Percentiles rank a stretch among this genome's conserved stretches.
These are phyloP conservation scores for Theileria orientalis DNA, from an alignment of 169 alveolate genomes.

Conservation along the genomic window DNA sequence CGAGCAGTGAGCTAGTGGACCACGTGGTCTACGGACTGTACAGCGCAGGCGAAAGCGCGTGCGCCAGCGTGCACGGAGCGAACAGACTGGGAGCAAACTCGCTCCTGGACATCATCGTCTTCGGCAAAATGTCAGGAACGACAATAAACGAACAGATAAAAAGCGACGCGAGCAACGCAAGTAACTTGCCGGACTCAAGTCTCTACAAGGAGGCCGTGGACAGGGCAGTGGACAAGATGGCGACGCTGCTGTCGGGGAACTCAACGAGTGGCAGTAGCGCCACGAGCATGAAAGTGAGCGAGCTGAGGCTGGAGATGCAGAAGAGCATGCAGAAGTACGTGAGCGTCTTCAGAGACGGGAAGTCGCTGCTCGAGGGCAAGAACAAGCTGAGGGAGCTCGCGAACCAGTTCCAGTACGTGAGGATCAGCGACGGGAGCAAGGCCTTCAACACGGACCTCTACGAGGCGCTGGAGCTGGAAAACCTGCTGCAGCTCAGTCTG, in stretches of 20 bases:
- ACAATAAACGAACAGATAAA: constrained; percentile 77
- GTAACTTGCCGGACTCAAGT: neutral
- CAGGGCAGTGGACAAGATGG: constrained; percentile 80
- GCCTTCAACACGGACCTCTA: constrained; percentile 95
- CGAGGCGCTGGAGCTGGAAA: constrained; percentile 94
- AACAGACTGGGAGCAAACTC: constrained; percentile 98
- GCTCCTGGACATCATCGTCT: constrained; percentile 93
- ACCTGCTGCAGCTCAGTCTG: constrained; percentile 86
- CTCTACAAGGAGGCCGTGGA: constrained; percentile 55
- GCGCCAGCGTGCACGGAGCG: constrained; percentile 99
- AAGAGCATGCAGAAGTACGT: constrained; percentile 93
- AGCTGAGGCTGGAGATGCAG: constrained; percentile 72
- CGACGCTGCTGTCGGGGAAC: constrained; percentile 25
- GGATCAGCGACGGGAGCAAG: constrained; percentile 84
- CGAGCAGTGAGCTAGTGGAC: constrained; percentile 62
- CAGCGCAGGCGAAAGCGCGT: constrained; percentile 96
- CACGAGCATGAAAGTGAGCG: constrained; percentile 25
- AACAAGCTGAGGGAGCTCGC: constrained; percentile 77
- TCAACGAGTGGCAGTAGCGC: neutral
- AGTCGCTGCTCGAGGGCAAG: constrained; percentile 85
- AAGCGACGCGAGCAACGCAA: constrained; percentile 15
- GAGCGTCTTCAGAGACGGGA: constrained; percentile 92
- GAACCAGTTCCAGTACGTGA: constrained; percentile 81
- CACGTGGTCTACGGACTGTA: constrained; percentile 90
- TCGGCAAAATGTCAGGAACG: constrained; percentile 95